These are phyloP conservation scores for Pythium apleroticum DNA, from an alignment of 352 stramenopile species.

Conservation along the genomic window DNA sequence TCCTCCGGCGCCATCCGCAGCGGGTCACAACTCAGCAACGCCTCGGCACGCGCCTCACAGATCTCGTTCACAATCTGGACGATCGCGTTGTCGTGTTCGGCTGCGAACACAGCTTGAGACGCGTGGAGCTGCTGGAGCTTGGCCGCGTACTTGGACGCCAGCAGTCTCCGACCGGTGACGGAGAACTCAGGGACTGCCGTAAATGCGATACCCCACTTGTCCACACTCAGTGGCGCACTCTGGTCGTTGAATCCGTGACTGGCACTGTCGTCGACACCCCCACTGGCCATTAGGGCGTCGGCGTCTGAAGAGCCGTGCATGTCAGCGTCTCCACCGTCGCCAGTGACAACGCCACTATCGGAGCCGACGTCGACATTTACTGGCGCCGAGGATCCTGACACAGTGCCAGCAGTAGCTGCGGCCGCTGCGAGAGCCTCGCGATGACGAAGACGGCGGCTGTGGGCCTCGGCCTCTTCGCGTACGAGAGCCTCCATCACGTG, in stretches of 20 bases:
- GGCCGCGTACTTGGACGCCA: conserved; percentile 67
- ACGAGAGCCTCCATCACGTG: conserved; percentile 78
- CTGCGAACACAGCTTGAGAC: conserved; percentile 67
- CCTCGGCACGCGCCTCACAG: conserved; percentile 75
- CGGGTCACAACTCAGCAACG: conserved; percentile 74
- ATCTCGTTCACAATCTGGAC: conserved; percentile 85
- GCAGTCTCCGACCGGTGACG: conserved; percentile 64
- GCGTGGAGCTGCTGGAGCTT: conserved; percentile 64
- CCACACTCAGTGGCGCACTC: conserved; percentile 29
- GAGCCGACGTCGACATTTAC: neutral
- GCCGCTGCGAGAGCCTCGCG: conserved; percentile 31
- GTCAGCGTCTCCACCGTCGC: neutral
- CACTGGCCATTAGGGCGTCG: neutral
- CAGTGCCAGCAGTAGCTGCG: conserved; percentile 12
- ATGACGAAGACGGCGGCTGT: conserved; percentile 48
- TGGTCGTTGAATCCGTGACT: conserved; percentile 2
- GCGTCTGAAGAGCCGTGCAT: neutral
- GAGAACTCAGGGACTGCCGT: conserved; percentile 86
- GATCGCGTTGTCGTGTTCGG: conserved; percentile 67
- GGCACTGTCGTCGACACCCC: neutral
- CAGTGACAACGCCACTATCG: neutral
- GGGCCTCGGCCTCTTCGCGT: conserved; percentile 63
- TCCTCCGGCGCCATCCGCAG: conserved; percentile 84
- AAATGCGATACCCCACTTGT: conserved; percentile 88
- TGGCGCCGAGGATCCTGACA: neutral